A percentile compares a stretch with the other conserved stretches of the same genome.
phyloP scores from a whole-genome alignment of 805 yeast species.

The Ogataea pilisensis region DNA sequence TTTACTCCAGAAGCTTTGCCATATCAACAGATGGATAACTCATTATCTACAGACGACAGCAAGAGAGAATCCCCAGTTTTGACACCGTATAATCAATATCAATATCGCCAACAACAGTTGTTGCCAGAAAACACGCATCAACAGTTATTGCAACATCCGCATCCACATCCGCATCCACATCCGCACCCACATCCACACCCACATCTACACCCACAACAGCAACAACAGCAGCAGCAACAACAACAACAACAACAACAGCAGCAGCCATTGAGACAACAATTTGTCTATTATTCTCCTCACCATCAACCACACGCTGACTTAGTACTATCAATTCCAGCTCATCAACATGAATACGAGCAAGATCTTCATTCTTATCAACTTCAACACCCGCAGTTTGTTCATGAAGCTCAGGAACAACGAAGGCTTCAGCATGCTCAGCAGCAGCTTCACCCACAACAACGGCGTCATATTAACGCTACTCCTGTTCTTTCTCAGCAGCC shows the following conservation, averaged over 20 bases:
- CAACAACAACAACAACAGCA: conserved; percentile 3
- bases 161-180: conserved; percentile 8
- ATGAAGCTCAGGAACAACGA: neutral
- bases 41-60: conserved; percentile 2
- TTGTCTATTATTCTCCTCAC: neutral
- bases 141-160: neutral
- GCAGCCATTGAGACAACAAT: conserved; percentile 1
- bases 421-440: too few species aligned
- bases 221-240: conserved; percentile 3
- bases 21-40: neutral
- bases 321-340: neutral
- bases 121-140: neutral
- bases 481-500: neutral
- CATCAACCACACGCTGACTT: neutral
- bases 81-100: conserved; percentile 6
- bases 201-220: conserved; percentile 6
- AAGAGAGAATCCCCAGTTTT: conserved; percentile 5
- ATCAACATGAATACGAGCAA: neutral
- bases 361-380: neutral
- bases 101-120: neutral
- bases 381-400: neutral
- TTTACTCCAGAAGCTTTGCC: neutral
- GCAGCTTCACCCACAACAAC: conserved; percentile 1
- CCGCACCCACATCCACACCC: conserved; percentile 8
- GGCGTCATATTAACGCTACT: neutral